These are phyloP conservation scores for Ophioceras dolichostomum DNA, from an alignment of 2,329 filamentous ascomycete species.

Conservation along the genomic window DNA sequence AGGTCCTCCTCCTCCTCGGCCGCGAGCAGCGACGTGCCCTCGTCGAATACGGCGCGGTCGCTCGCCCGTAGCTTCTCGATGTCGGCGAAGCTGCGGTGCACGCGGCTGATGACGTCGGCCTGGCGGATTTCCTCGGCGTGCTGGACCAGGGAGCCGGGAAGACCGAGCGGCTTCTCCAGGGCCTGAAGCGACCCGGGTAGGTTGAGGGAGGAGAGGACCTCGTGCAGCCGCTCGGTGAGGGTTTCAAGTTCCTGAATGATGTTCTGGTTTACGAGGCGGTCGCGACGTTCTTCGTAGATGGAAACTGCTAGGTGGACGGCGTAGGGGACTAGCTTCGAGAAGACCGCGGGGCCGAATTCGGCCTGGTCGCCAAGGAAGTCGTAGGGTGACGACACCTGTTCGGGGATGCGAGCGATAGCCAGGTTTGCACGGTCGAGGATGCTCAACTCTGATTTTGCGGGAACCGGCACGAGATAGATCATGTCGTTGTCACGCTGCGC, in stretches of 20 bases:
- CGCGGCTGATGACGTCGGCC: conserved; percentile 67
- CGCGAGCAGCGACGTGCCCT: conserved; percentile 66
- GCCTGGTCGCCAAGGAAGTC: conserved; percentile 68
- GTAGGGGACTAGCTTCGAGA: conserved; percentile 87
- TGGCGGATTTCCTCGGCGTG: conserved; percentile 92
- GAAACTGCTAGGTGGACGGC: conserved; percentile 90
- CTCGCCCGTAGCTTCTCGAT: conserved; percentile 79
- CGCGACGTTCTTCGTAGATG: conserved; percentile 85
- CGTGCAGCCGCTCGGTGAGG: conserved; percentile 68
- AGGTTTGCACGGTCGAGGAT: conserved; percentile 79
- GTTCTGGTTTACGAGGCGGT: conserved; percentile 79
- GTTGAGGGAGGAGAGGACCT: conserved; percentile 68
- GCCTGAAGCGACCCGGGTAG: conserved; percentile 89
- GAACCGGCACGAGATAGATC: conserved; percentile 79
- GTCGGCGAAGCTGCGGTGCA: conserved; percentile 73
- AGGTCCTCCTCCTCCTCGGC: conserved; percentile 79
- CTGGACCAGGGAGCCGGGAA: conserved; percentile 74
- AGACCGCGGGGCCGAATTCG: conserved; percentile 74
- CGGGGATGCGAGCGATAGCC: conserved; percentile 68
- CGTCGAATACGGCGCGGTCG: conserved; percentile 67
- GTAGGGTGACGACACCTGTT: conserved; percentile 70
- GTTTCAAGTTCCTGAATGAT: conserved; percentile 77
- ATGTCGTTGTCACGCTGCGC: conserved; percentile 95
- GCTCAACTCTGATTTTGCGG: conserved; percentile 78
- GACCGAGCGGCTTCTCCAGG: conserved; percentile 81